Evolutionary conservation across 2,329 filamentous ascomycete species (phyloP).

Genomic region (Colletotrichum gloeosporioides): DNA sequence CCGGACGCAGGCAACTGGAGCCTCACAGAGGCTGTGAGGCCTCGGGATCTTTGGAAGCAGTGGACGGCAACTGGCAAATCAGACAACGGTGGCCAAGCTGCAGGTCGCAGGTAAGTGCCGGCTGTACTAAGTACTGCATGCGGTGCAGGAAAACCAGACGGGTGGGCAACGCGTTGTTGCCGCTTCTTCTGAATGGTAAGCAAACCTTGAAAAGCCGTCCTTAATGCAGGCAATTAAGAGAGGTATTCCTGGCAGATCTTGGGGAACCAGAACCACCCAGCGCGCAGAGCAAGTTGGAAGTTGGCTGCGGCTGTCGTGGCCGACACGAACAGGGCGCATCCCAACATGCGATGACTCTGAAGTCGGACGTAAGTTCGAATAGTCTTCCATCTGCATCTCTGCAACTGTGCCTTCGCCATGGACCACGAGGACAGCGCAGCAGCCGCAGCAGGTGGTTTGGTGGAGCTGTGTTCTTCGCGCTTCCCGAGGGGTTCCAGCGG

Average conservation of each 20-base stretch:
- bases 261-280: background rate
- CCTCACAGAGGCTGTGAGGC: background rate
- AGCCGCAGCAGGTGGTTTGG: background rate
- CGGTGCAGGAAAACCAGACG: background rate
- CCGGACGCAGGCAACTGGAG: background rate
- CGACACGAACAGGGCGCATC: background rate
- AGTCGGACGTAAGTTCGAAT: background rate
- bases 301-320: constrained; percentile 3
- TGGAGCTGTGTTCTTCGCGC: constrained; percentile 10
- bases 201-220: background rate
- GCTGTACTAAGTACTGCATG: background rate
- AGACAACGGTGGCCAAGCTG: background rate
- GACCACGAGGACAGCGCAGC: constrained; percentile 4
- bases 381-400: background rate
- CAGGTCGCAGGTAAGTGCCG: background rate
- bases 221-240: background rate
- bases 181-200: background rate
- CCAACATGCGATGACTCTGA: background rate
- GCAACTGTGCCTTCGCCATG: background rate
- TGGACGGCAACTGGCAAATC: background rate
- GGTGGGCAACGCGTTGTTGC: background rate
- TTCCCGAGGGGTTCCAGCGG: constrained; percentile 1
- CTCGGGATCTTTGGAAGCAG: background rate
- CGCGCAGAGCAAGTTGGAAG: background rate
- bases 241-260: background rate